Base-by-base conservation (phyloP, 805 yeast genomes). In the Geotrichum ghanense region DNA sequence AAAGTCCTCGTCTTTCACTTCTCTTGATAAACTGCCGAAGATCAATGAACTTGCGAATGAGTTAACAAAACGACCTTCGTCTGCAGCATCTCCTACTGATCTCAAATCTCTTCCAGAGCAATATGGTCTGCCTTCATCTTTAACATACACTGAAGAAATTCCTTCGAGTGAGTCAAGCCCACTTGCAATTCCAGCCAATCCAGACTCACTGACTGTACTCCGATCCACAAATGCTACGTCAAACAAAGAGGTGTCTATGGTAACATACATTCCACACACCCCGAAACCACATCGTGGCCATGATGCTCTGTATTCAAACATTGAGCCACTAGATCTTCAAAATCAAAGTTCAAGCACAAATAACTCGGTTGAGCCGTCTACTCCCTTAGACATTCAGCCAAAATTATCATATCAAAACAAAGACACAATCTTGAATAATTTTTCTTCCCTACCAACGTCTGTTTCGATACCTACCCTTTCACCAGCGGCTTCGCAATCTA, bases 251-350 rank as follows among this genome's bases (percentile, higher is more conserved):
- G 57, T 60, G 17, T 45, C 62, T 3, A 54, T 60, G 7, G 64
- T 64, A 5, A 60, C 64, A 3, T 60, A 60, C 48, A 57, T 60
- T 24, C 62, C 61, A 7, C 64, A 60, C 42, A 52, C 45, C 7
- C 57, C 55, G 2, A 43, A 49, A 16, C 47, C 51, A 22, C 41
- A 40, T 14, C 48, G 43, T 7, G 27, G 37, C 27, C 22, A 21
- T 31, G 23, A 24, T 4, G 22, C 16, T 21, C 14, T 42, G 5
- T 20, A 20, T 24, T 14, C 42, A 20, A n/a, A n/a, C 4, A 39
- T 21, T 14, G 42, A 27, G 20, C 22, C 22, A 19, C 39, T n/a
- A 4, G 42, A 14, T 19, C 43, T 9, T n/a, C 34, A 16, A n/a
- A n/a, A 39, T 16, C 40, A 10, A 7, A 9, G 14, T 20, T 35